Evolutionary conservation across 78 protist species (phyloP), one percentile per base, ranked within the genome.

Genomic region (Mantamonas sphyraenae): DNA sequence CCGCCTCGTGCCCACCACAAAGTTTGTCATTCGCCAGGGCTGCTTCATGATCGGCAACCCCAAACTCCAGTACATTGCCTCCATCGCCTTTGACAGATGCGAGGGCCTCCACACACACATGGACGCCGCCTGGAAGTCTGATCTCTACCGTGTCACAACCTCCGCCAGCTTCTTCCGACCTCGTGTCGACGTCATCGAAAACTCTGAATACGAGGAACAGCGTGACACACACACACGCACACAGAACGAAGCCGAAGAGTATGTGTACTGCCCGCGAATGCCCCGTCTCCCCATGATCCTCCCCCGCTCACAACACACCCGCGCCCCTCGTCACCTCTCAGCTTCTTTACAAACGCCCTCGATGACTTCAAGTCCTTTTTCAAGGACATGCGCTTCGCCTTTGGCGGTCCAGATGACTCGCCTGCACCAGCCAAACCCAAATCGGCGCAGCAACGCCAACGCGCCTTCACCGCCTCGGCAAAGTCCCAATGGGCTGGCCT

Each of bases 261-360:
- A 31, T 57, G 55, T 31, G 22, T 20, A 57, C 10, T 4, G 31
- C 1, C 26, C 17, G 37, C 64, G 37, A 16, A 58, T 24, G 56
- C 37, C 0, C 2, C 5, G 1, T 35, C 37, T 20, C 43, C 2
- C 17, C 22, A 26, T 19, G 17, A 30, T 33, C 28, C 55, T 50
- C 3, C 16, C 55, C 9, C 8, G n/a, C 7, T 3, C 10, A 26
- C 20, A 28, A 24, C 40, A 30, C 45, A 51, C 45, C 31, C 37
- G 30, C 45, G 51, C 16, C 40, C 17, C 22, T 39, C 30, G 26
- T 40, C 24, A 57, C 0, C 34, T 24, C 57, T 34, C 51, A 76
- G 81, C 62, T 76, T 76, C 68, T 75, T 59, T 50, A 22, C 82
- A 56, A 70, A 76, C 70, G 82, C 82, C 61, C 70, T 76, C 63